Percentiles rank a stretch among this genome's conserved stretches.
These are phyloP conservation scores for Astraeus odoratus DNA, from an alignment of 768 basidiomycete genomes.

Conservation along the genomic window DNA sequence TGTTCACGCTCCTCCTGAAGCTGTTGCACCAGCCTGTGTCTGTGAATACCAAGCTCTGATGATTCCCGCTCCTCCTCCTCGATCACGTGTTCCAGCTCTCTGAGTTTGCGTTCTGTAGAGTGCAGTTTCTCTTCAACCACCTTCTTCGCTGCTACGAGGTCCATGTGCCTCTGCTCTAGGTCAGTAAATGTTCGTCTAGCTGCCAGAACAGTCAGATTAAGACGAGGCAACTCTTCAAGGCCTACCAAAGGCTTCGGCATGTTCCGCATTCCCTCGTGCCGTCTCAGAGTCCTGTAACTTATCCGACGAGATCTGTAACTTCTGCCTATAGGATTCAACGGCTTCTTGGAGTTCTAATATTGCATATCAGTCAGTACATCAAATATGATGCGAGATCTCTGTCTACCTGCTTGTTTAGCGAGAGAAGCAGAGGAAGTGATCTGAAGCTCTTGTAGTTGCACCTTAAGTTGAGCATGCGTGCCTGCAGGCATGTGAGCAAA, in stretches of 20 bases:
- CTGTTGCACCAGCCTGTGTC: slow-evolving; percentile 65
- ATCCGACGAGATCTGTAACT: slow-evolving; percentile 50
- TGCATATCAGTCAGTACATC: neutral
- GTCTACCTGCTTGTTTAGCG: slow-evolving; percentile 51
- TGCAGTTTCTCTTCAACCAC: slow-evolving; percentile 43
- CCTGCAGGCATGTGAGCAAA: neutral
- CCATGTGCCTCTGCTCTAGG: slow-evolving; percentile 50
- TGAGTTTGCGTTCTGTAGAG: slow-evolving; percentile 44
- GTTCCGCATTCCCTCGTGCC: slow-evolving; percentile 54
- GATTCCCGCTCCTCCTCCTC: slow-evolving; percentile 64
- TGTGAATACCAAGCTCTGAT: slow-evolving; percentile 56
- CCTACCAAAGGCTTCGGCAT: slow-evolving; percentile 58
- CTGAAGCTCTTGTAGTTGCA: slow-evolving; percentile 57
- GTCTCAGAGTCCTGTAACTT: slow-evolving; percentile 66
- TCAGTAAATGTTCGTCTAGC: slow-evolving; percentile 58
- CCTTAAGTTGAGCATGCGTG: slow-evolving; percentile 55
- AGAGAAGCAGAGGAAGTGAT: slow-evolving; percentile 51
- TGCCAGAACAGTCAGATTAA: slow-evolving; percentile 21
- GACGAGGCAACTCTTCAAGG: neutral
- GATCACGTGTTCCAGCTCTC: slow-evolving; percentile 54
- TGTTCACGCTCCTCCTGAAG: slow-evolving; percentile 74
- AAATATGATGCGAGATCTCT: neutral
- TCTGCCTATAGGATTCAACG: slow-evolving; percentile 58
- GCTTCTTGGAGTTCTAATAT: slow-evolving; percentile 53
- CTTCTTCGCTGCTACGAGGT: slow-evolving; percentile 46